These are phyloP conservation scores for Verbascum thapsus DNA, from an alignment of 257 asterid genomes.

Conservation along the genomic window DNA sequence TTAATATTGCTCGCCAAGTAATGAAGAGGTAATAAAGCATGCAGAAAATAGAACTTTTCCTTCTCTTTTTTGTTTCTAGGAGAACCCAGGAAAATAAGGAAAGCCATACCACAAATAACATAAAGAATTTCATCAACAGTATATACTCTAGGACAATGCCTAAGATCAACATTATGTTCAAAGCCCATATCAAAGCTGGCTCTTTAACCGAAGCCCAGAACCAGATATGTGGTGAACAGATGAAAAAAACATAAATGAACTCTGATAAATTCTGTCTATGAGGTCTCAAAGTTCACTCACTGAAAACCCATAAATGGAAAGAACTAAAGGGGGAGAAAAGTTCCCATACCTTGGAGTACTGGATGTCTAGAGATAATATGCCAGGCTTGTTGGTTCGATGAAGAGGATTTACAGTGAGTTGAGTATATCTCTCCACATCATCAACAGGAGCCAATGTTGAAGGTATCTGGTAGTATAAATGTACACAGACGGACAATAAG, in stretches of 20 bases:
- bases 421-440: conserved; percentile 84
- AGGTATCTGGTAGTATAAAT: conserved; percentile 51
- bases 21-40: conserved; percentile 1
- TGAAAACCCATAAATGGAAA: conserved; percentile 7
- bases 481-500: conserved; percentile 14
- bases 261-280: neutral
- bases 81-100: neutral
- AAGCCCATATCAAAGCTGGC: conserved; percentile 12
- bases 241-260: neutral
- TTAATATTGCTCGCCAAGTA: neutral
- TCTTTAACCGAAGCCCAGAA: neutral
- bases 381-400: conserved; percentile 97
- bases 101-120: neutral
- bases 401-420: conserved; percentile 88
- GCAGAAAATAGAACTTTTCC: neutral
- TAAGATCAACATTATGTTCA: conserved; percentile 6
- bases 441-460: conserved; percentile 74
- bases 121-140: neutral
- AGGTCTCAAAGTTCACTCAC: conserved; percentile 5
- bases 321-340: neutral
- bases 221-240: neutral
- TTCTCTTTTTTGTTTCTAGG: neutral
- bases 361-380: conserved; percentile 82
- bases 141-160: neutral
- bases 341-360: conserved; percentile 64